phyloP scores from a whole-genome alignment of 2,329 filamentous ascomycete species.

The Metarhizium robertsii region DNA sequence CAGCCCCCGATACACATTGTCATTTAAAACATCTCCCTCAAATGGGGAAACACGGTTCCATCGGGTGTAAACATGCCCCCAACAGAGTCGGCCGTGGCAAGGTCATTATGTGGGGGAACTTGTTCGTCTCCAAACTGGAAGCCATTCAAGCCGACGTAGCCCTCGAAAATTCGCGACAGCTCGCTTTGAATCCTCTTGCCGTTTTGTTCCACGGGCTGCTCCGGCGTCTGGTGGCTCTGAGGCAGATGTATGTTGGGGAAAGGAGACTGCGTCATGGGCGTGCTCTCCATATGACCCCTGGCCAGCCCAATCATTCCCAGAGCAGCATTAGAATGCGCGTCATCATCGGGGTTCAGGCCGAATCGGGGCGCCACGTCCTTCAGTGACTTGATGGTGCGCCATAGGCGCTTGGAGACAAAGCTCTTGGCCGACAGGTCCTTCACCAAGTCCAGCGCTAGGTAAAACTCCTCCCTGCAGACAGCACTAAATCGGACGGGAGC shows the following conservation, averaged over 20 bases:
- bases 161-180: slow-evolving; percentile 39
- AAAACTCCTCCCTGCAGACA: slow-evolving; percentile 65
- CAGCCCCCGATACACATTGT: not conserved
- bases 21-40: slow-evolving; percentile 27
- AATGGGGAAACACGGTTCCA: slow-evolving; percentile 26
- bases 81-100: slow-evolving; percentile 13
- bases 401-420: slow-evolving; percentile 63
- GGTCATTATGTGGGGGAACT: slow-evolving; percentile 13
- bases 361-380: slow-evolving; percentile 64
- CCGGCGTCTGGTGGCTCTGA: slow-evolving; percentile 3
- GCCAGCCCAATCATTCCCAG: slow-evolving; percentile 48
- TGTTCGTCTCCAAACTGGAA: slow-evolving; percentile 20
- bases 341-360: slow-evolving; percentile 42
- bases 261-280: slow-evolving; percentile 11
- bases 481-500: slow-evolving; percentile 62
- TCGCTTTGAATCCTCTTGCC: slow-evolving; percentile 42
- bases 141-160: slow-evolving; percentile 26
- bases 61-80: slow-evolving; percentile 14
- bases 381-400: slow-evolving; percentile 61
- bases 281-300: slow-evolving; percentile 24
- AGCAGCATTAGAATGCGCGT: slow-evolving; percentile 42
- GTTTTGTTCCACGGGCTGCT: slow-evolving; percentile 26
- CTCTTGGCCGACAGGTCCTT: slow-evolving; percentile 63
- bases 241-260: slow-evolving; percentile 21
- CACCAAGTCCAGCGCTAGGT: slow-evolving; percentile 66